Percentiles rank a stretch among this genome's conserved stretches.
phyloP scores from a whole-genome alignment of 441 rosid species.

The Isatis lusitanica region DNA sequence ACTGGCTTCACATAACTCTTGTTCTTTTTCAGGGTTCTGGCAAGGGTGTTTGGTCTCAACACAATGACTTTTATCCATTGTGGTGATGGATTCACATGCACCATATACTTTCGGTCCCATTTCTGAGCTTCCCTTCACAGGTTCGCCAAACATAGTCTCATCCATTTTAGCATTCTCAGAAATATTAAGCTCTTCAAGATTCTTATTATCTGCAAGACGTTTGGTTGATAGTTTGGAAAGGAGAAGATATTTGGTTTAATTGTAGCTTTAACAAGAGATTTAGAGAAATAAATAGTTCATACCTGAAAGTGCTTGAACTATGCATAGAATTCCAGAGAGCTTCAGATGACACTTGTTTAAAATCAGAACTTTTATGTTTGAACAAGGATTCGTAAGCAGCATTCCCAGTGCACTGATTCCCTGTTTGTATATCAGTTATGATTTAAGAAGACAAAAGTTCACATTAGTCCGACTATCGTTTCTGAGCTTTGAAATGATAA shows the following conservation, averaged over 20 bases:
- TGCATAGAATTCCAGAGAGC: conserved; percentile 60
- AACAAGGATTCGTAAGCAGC: conserved; percentile 60
- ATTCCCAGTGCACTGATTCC: conserved; percentile 57
- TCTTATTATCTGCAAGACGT: conserved; percentile 55
- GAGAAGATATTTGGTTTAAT: background rate
- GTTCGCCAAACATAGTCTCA: conserved; percentile 21
- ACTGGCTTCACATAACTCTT: conserved; percentile 40
- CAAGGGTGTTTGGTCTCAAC: conserved; percentile 17
- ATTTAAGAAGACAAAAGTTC: background rate
- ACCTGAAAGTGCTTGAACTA: conserved; percentile 83
- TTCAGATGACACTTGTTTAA: conserved; percentile 80
- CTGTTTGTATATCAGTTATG: conserved; percentile 47
- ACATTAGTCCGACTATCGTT: background rate
- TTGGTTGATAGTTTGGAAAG: background rate
- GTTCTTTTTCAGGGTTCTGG: conserved; percentile 24
- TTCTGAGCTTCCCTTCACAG: conserved; percentile 31
- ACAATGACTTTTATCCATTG: conserved; percentile 29
- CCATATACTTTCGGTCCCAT: conserved; percentile 24
- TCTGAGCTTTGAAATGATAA: background rate
- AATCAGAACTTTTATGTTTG: conserved; percentile 59
- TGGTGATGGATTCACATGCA: conserved; percentile 30
- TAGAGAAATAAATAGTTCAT: conserved; percentile 1
- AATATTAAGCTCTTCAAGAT: conserved; percentile 75
- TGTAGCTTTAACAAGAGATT: background rate
- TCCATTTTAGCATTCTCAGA: conserved; percentile 52